Percentiles rank a stretch among this genome's conserved stretches.
Conservation (phyloP, 306 rosid genomes). For the Cicer judaicum region DNA sequence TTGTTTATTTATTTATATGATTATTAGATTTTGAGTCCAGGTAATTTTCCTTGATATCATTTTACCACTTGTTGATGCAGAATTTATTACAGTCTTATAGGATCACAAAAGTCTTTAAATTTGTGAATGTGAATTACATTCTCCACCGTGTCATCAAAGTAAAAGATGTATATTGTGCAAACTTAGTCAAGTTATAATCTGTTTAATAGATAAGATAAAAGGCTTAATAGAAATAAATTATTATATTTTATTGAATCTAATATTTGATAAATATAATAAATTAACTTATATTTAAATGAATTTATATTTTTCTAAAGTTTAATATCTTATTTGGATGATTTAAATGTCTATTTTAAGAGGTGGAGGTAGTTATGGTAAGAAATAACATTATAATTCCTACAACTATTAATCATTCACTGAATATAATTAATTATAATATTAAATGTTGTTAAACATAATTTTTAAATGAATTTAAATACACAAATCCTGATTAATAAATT, state of each 20-base stretch:
- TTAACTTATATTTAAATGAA: neutral
- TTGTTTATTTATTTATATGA: conserved; percentile 26
- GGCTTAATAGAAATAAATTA: too few species aligned
- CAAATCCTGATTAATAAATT: too few species aligned
- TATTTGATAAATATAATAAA: neutral
- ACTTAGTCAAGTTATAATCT: conserved; percentile 31
- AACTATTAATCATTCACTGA: too few species aligned
- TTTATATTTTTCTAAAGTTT: neutral
- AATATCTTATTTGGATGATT: conserved; percentile 38
- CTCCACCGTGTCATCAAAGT: conserved; percentile 76
- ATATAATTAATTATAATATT: too few species aligned
- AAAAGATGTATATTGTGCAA: conserved; percentile 41
- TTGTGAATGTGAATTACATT: conserved; percentile 72
- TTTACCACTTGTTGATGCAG: conserved; percentile 44
- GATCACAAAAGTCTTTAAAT: conserved; percentile 85
- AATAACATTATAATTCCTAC: conserved; percentile 81
- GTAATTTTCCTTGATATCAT: conserved; percentile 23
- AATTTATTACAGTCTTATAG: conserved; percentile 79
- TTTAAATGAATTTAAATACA: too few species aligned
- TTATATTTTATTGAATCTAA: neutral
- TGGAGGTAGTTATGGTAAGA: conserved; percentile 88
- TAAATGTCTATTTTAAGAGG: conserved; percentile 64
- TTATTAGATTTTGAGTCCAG: conserved; percentile 15
- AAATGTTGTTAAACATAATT: too few species aligned
- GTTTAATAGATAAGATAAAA: neutral